Conservation (phyloP, 1,284 basidiomycete species). For the Thelephora terrestris region DNA sequence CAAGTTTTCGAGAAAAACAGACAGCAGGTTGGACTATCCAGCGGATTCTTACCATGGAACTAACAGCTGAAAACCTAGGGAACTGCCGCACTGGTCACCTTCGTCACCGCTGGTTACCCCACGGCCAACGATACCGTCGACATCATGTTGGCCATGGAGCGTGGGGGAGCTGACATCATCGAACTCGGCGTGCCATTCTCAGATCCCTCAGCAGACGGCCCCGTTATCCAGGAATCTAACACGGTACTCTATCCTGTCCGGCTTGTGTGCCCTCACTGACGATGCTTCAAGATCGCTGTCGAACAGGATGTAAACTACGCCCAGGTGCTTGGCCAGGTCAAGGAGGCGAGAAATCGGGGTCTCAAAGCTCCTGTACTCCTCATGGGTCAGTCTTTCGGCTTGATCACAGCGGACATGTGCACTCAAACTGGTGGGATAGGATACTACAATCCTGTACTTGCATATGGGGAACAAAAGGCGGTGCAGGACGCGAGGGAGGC, state of each 20-base stretch:
- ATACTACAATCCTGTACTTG: conserved; percentile 93
- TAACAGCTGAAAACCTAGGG: conserved; percentile 31
- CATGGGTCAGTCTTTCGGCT: conserved; percentile 61
- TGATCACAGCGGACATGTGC: neutral
- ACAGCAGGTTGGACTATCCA: conserved; percentile 37
- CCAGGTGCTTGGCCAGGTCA: conserved; percentile 67
- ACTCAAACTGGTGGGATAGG: conserved; percentile 37
- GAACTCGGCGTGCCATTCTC: conserved; percentile 96
- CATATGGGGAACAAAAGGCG: conserved; percentile 91
- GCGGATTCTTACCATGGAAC: conserved; percentile 1
- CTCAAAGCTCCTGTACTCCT: conserved; percentile 82
- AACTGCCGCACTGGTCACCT: conserved; percentile 72
- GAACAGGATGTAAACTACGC: conserved; percentile 71
- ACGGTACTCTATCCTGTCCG: conserved; percentile 39
- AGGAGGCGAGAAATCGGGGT: conserved; percentile 72
- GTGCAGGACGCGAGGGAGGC: conserved; percentile 82
- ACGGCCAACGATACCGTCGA: conserved; percentile 73
- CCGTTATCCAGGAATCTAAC: conserved; percentile 87
- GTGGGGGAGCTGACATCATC: conserved; percentile 90
- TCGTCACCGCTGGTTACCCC: conserved; percentile 89
- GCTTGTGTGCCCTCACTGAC: conserved; percentile 5
- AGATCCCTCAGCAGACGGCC: conserved; percentile 93
- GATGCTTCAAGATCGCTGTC: conserved; percentile 58
- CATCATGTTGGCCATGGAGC: conserved; percentile 84
- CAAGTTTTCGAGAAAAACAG: conserved; percentile 68